Conservation (phyloP, 2,329 filamentous ascomycete genomes). For the Sporothrix curviconia region DNA sequence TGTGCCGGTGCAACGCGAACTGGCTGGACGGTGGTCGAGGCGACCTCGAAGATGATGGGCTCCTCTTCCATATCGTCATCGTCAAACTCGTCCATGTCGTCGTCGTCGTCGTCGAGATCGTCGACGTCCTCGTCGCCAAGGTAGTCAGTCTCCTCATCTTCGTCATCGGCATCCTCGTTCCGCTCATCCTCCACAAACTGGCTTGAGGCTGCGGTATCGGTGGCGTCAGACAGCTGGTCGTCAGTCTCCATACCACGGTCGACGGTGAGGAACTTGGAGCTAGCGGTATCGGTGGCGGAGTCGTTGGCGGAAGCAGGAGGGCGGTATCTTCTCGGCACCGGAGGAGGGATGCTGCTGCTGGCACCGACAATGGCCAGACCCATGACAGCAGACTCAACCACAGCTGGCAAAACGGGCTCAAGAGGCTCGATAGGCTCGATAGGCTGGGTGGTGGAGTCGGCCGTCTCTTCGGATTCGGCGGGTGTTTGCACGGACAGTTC, state of each 20-base stretch:
- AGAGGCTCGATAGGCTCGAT: neutral
- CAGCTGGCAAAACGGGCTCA: neutral
- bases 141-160: conserved; percentile 42
- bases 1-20: conserved; percentile 56
- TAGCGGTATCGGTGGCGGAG: neutral
- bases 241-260: conserved; percentile 13
- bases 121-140: conserved; percentile 34
- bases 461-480: too few relatives aligned
- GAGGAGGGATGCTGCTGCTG: neutral
- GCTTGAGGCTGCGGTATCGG: conserved; percentile 20
- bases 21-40: conserved; percentile 48
- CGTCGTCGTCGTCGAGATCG: conserved; percentile 32
- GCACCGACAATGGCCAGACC: neutral
- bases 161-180: conserved; percentile 33
- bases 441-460: too few relatives aligned
- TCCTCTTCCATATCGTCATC: conserved; percentile 53
- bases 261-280: neutral
- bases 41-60: conserved; percentile 63
- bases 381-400: neutral
- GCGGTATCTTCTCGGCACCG: neutral
- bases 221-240: conserved; percentile 22
- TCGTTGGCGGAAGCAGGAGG: neutral
- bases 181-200: conserved; percentile 23
- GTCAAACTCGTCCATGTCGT: conserved; percentile 27
- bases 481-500: conserved; percentile 2